Evolutionary conservation across 495 filamentous ascomycete species (phyloP), one percentile per base, ranked within the genome.

Genomic region (Clohesyomyces aquaticus): DNA sequence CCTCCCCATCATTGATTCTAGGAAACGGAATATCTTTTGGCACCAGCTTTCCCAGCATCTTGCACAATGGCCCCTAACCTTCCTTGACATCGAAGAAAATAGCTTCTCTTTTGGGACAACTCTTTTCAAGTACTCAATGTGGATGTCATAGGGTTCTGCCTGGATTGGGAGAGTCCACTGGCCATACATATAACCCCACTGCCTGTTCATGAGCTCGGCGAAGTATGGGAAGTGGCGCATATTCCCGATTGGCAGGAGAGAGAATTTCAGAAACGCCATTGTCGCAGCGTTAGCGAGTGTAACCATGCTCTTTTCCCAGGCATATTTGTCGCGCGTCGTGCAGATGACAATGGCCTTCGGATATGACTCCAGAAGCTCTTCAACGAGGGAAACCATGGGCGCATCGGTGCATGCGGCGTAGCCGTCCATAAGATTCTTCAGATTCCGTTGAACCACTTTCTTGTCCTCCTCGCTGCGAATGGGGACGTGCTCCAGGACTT

Each of bases 281-380:
- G 69, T 62, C 11, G 70, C 66, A 14, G 61, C 52, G 35, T 65
- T 55, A 16, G 64, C 59, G 35, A 75, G 26, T 16, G 61, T 49
- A 1, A 66, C 58, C 12, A 74, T 73, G 58, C 75, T 77, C 21
- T 67, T 66, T 61, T 61, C 71, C 75, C 74, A 76, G 25, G 58
- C 67, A 1, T 68, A 54, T 8, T 66, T 54, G 32, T 76, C 71
- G 22, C 76, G 69, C 3, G 65, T 59, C 21, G 73, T 73, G 43
- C 73, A 60, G 0, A 78, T 72, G 14, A 77, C 76, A 25, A 74
- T 72, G 9, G 76, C 75, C 23, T 78, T 71, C 0, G 76, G 75
- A 54, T 75, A 78, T 14, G 75, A 22, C 42, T 74, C 72, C 59
- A 74, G 58, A 58, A 78, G 69, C 54, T 78, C 76, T 8, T 68